These are phyloP conservation scores for Monosporascus sp. DNA, from an alignment of 2,329 filamentous ascomycete genomes.

Conservation along the genomic window DNA sequence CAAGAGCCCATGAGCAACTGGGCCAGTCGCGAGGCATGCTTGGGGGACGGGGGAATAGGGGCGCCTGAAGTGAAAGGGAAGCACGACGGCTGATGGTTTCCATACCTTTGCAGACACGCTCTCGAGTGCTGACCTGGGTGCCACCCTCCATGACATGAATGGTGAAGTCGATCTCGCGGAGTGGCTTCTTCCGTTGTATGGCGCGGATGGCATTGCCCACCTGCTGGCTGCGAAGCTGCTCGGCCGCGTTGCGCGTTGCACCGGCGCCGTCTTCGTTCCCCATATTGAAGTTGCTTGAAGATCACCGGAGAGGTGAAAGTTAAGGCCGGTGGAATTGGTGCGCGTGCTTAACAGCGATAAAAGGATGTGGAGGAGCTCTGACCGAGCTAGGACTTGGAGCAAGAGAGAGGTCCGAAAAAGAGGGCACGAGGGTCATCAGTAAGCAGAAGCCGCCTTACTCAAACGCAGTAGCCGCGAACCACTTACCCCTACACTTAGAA, in stretches of 20 bases:
- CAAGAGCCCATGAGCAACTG: slow-evolving; percentile 2
- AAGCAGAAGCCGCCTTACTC: no score
- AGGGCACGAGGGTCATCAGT: no score
- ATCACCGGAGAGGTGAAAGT: no score
- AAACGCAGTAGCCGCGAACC: background rate
- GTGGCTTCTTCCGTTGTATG: slow-evolving; percentile 88
- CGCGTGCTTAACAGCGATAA: no score
- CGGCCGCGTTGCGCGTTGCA: slow-evolving; percentile 18
- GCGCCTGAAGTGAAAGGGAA: background rate
- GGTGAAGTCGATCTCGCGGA: slow-evolving; percentile 97
- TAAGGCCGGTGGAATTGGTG: no score
- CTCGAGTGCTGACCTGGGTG: slow-evolving; percentile 86
- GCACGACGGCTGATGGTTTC: slow-evolving; percentile 2
- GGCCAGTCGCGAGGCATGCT: slow-evolving; percentile 12
- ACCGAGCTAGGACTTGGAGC: no score
- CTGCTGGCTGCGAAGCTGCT: slow-evolving; percentile 51
- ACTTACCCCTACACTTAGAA: no score
- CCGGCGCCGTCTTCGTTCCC: no score
- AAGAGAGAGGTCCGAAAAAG: no score
- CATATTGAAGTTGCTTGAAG: no score
- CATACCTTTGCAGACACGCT: slow-evolving; percentile 97
- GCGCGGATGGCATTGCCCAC: slow-evolving; percentile 89
- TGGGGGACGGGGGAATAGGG: slow-evolving; percentile 15
- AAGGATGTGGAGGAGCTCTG: no score
- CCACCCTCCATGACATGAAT: slow-evolving; percentile 98